These are phyloP conservation scores for Ogataea kodamae DNA, from an alignment of 805 yeast genomes.

Conservation along the genomic window DNA sequence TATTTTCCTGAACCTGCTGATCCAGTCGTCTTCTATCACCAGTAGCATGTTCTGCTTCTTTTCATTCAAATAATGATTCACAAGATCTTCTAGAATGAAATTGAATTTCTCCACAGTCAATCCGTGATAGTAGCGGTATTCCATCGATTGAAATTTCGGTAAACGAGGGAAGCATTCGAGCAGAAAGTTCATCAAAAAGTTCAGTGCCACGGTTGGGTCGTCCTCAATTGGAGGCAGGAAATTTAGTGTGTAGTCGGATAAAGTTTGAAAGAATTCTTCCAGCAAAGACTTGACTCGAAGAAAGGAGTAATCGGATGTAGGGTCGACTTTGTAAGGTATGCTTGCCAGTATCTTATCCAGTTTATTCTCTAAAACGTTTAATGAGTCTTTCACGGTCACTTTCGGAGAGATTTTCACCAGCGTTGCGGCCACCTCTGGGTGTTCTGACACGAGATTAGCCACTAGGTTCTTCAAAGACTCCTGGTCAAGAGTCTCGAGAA, in stretches of 20 bases:
- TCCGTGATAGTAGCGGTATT: slow-evolving; percentile 44
- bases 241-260: slow-evolving; percentile 70
- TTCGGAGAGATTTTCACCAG: slow-evolving; percentile 53
- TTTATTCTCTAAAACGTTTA: slow-evolving; percentile 46
- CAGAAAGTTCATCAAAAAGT: slow-evolving; percentile 56
- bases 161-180: slow-evolving; percentile 56
- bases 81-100: slow-evolving; percentile 26
- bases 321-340: slow-evolving; percentile 76
- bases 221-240: slow-evolving; percentile 69
- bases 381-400: slow-evolving; percentile 51
- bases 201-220: slow-evolving; percentile 50
- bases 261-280: slow-evolving; percentile 63
- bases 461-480: slow-evolving; percentile 51
- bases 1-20: slow-evolving; percentile 25
- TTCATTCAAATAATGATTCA: slow-evolving; percentile 28
- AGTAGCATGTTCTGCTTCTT: slow-evolving; percentile 33
- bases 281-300: slow-evolving; percentile 65
- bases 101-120: slow-evolving; percentile 34
- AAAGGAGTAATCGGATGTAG: slow-evolving; percentile 70
- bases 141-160: slow-evolving; percentile 62
- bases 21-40: slow-evolving; percentile 33
- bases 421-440: slow-evolving; percentile 59
- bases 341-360: slow-evolving; percentile 42
- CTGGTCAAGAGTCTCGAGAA: slow-evolving; percentile 66
- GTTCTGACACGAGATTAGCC: slow-evolving; percentile 47